phyloP scores from a whole-genome alignment of 495 filamentous ascomycete genomes.

The Hypomontagnella monticulosa region DNA sequence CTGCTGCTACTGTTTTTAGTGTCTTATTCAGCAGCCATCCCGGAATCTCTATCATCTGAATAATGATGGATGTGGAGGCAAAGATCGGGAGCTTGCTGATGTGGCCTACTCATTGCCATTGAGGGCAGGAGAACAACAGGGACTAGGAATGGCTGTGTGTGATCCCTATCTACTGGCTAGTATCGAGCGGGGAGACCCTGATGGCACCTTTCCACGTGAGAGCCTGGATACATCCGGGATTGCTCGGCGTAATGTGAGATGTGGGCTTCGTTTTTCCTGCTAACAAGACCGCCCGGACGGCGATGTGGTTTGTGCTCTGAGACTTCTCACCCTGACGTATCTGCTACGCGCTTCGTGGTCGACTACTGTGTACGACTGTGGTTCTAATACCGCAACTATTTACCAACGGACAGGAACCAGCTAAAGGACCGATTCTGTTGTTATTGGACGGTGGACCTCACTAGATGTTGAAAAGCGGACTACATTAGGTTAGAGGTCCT shows the following conservation, averaged over 20 bases:
- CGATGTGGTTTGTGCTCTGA: constrained; percentile 12
- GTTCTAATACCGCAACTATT: constrained; percentile 25
- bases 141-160: constrained; percentile 14
- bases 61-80: constrained; percentile 11
- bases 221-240: constrained; percentile 23
- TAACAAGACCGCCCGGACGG: constrained; percentile 7
- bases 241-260: constrained; percentile 21
- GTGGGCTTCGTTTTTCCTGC: constrained; percentile 7
- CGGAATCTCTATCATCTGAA: constrained; percentile 14
- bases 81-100: constrained; percentile 13
- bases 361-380: constrained; percentile 33
- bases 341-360: constrained; percentile 17
- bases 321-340: constrained; percentile 2
- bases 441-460: constrained; percentile 11
- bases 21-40: constrained; percentile 31
- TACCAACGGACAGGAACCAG: constrained; percentile 18
- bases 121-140: constrained; percentile 6
- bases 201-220: constrained; percentile 41
- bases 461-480: constrained; percentile 19
- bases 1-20: constrained; percentile 40
- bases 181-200: constrained; percentile 35
- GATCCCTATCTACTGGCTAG: constrained; percentile 19
- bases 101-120: constrained; percentile 20
- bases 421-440: constrained; percentile 29
- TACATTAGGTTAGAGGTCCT: constrained; percentile 4